These are phyloP conservation scores for Neurospora sp. DNA, from an alignment of 495 filamentous ascomycete genomes.

Conservation along the genomic window DNA sequence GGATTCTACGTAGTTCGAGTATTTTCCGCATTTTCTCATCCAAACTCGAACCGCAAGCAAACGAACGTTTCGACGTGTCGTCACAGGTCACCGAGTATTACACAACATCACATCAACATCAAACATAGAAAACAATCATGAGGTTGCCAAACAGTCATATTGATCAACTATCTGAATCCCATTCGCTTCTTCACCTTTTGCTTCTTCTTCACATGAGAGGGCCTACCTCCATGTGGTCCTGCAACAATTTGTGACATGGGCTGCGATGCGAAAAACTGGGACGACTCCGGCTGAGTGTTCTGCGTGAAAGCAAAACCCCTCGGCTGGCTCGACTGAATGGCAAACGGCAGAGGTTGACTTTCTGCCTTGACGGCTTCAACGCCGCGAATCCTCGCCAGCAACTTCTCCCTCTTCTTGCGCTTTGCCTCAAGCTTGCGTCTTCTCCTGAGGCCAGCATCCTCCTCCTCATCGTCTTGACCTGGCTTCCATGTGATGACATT, in stretches of 20 bases:
- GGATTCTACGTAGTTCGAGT: not conserved
- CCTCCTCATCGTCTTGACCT: constrained; percentile 4
- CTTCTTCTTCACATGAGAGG: constrained; percentile 6
- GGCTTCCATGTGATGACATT: constrained; percentile 10
- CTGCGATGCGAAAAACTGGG: constrained; percentile 2
- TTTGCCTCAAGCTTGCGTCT: constrained; percentile 6
- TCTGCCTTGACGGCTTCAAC: not conserved
- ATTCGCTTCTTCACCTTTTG: constrained; percentile 7
- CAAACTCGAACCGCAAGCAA: not conserved
- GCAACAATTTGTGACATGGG: constrained; percentile 13
- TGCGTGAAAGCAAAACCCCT: not conserved
- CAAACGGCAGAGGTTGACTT: not conserved
- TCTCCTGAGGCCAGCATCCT: constrained; percentile 7
- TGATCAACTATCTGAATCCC: constrained; percentile 7
- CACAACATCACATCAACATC: not conserved
- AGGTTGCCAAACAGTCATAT: not conserved
- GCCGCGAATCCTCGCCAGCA: constrained; percentile 9
- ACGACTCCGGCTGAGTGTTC: not conserved
- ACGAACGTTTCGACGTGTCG: no score
- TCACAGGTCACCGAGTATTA: not conserved
- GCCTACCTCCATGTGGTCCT: constrained; percentile 6
- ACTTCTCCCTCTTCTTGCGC: constrained; percentile 6
- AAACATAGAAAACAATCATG: not conserved
- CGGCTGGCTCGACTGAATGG: constrained; percentile 3
- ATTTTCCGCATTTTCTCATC: not conserved